phyloP scores from a whole-genome alignment of 306 rosid species.

The Sophora flavescens region DNA sequence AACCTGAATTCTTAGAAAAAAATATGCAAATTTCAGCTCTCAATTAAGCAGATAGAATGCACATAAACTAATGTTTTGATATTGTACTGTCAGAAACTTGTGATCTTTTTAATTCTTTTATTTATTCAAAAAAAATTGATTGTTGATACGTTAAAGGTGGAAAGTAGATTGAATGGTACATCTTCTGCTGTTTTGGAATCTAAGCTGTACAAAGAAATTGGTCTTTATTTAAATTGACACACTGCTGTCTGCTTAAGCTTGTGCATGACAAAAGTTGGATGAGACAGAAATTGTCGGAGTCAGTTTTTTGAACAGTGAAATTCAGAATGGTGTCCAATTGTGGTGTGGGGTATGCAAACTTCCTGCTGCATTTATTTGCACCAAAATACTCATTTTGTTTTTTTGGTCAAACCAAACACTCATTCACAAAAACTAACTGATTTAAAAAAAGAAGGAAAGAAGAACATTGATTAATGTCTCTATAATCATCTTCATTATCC shows the following conservation, averaged over 20 bases:
- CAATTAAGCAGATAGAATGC: constrained; percentile 10
- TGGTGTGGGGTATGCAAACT: constrained; percentile 12
- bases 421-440: neutral
- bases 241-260: constrained; percentile 21
- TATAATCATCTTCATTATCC: neutral
- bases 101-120: constrained; percentile 7
- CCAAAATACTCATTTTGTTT: neutral
- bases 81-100: constrained; percentile 2
- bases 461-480: constrained; percentile 11
- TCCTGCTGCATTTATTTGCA: constrained; percentile 22
- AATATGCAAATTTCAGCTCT: constrained; percentile 3
- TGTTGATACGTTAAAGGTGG: neutral
- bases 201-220: constrained; percentile 27
- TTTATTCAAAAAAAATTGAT: constrained; percentile 19
- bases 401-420: neutral
- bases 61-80: neutral
- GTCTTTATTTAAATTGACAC: constrained; percentile 21
- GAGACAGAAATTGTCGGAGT: constrained; percentile 25
- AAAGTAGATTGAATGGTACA: constrained; percentile 23
- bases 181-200: neutral
- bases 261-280: constrained; percentile 15
- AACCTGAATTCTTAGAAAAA: neutral
- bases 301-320: neutral
- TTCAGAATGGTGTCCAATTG: constrained; percentile 21
- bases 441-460: constrained; percentile 1